phyloP scores from a whole-genome alignment of 192 early-diverging fungal genomes.

The Allomyces macrogynus region DNA sequence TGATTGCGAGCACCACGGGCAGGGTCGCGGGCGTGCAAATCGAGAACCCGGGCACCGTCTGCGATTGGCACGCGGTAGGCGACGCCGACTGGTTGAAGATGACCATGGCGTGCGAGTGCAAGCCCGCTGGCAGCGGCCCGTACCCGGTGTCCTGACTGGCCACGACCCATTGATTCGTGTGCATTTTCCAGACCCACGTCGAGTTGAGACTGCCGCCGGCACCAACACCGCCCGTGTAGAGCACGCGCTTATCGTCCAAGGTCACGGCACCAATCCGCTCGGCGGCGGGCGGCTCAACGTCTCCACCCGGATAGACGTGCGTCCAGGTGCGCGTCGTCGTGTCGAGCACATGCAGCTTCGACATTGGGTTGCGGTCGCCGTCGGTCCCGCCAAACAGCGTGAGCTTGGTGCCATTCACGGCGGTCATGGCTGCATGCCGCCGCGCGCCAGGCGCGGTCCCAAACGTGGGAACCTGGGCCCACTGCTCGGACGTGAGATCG shows the following conservation, averaged over 20 bases:
- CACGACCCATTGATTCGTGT: neutral
- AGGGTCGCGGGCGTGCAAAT: neutral
- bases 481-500: neutral
- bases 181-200: neutral
- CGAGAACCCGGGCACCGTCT: neutral
- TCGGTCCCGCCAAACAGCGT: neutral
- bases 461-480: neutral
- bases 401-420: neutral
- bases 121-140: neutral
- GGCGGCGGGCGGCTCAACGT: too few relatives aligned
- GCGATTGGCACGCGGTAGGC: neutral
- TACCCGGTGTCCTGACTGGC: neutral
- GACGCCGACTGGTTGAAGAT: neutral
- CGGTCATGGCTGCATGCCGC: neutral
- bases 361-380: too few relatives aligned
- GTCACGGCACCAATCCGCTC: neutral
- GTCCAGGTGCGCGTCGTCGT: neutral
- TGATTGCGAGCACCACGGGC: neutral
- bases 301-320: too few relatives aligned
- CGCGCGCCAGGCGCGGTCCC: neutral
- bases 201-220: neutral
- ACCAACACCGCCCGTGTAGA: neutral
- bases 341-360: neutral
- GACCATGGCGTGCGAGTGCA: neutral
- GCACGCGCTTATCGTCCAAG: neutral